phyloP scores from a whole-genome alignment of 257 asterid species.

The Scutellaria barbata region DNA sequence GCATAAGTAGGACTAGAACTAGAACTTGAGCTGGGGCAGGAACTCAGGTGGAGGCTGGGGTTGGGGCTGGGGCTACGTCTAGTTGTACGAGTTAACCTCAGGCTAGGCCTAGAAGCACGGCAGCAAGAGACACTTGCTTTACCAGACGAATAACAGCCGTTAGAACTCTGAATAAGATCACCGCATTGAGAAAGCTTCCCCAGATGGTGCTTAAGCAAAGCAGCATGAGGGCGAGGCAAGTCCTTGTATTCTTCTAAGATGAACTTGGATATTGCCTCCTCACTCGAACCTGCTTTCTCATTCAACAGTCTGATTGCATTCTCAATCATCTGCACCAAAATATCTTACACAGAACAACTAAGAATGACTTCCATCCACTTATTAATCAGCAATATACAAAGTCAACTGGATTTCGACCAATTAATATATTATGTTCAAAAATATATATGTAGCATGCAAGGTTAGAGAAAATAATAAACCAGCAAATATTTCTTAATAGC shows the following conservation, averaged over 20 bases:
- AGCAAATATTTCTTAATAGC: not conserved
- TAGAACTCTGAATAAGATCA: constrained; percentile 33
- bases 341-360: not conserved
- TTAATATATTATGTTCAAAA: not conserved
- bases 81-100: not conserved
- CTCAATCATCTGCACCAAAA: constrained; percentile 65
- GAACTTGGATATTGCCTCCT: constrained; percentile 57
- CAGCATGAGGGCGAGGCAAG: constrained; percentile 59
- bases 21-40: constrained; percentile 19
- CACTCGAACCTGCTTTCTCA: constrained; percentile 53
- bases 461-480: not conserved
- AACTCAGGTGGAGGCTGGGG: constrained; percentile 9
- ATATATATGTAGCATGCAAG: no score
- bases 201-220: constrained; percentile 55
- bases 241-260: constrained; percentile 44
- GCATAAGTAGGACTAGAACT: no score
- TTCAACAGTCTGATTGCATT: constrained; percentile 54
- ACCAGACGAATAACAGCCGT: constrained; percentile 39
- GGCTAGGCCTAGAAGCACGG: constrained; percentile 15
- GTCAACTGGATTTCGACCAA: not conserved
- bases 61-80: constrained; percentile 19
- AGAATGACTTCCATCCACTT: not conserved
- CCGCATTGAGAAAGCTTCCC: constrained; percentile 47
- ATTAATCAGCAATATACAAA: not conserved
- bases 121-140: not conserved